Conservation (phyloP, 2,329 filamentous ascomycete genomes). For the Colletotrichum zoysiae region DNA sequence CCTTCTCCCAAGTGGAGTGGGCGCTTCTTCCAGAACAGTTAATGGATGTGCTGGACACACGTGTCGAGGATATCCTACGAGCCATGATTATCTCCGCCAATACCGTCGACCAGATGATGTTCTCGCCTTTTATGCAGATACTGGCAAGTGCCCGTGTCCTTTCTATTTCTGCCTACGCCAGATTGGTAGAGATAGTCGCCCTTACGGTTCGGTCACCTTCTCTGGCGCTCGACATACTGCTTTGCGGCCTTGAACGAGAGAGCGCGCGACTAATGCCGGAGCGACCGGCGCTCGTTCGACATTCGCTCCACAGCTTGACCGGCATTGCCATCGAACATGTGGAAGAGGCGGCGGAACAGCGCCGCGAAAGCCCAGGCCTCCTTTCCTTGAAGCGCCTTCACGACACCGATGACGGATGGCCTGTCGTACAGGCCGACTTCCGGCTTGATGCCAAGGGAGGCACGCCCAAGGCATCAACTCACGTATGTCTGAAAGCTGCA, state of each 20-base stretch:
- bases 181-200: background rate
- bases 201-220: background rate
- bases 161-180: background rate
- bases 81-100: too few species aligned
- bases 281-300: background rate
- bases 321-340: constrained; percentile 1
- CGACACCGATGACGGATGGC: constrained; percentile 39
- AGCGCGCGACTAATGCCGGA: background rate
- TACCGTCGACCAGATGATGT: too few species aligned
- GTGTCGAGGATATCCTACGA: too few species aligned
- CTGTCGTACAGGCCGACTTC: constrained; percentile 49
- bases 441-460: constrained; percentile 44
- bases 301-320: background rate
- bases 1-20: background rate
- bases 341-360: background rate
- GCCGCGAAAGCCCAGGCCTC: background rate
- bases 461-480: constrained; percentile 46
- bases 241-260: background rate
- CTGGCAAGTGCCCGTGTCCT: background rate
- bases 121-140: constrained; percentile 1
- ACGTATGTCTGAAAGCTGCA: constrained; percentile 52
- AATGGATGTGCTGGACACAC: too few species aligned
- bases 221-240: background rate
- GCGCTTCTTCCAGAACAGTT: background rate
- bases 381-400: constrained; percentile 34